A percentile compares a stretch with the other conserved stretches of the same genome.
phyloP scores from a whole-genome alignment of 2,329 filamentous ascomycete genomes.

The Aureobasidium melanogenum region DNA sequence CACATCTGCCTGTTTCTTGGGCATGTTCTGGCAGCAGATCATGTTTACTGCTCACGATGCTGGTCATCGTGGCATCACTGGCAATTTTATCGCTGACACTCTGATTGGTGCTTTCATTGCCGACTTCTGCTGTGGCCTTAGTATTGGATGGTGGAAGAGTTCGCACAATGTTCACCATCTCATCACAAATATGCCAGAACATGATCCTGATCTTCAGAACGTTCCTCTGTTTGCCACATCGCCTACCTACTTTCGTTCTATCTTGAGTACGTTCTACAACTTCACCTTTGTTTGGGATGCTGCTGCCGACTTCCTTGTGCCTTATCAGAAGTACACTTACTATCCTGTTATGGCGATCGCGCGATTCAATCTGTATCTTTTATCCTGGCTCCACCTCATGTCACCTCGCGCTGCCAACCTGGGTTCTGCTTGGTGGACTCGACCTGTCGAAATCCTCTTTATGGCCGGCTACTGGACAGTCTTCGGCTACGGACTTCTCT shows the following conservation, averaged over 20 bases:
- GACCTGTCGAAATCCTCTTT: constrained; percentile 68
- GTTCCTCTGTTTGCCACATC: constrained; percentile 83
- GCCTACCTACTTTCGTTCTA: constrained; percentile 64
- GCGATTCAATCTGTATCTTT: constrained; percentile 76
- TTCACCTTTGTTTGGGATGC: constrained; percentile 69
- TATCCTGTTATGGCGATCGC: constrained; percentile 73
- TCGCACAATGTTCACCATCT: constrained; percentile 62
- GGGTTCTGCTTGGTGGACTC: constrained; percentile 74
- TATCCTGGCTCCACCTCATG: constrained; percentile 72
- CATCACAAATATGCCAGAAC: constrained; percentile 52
- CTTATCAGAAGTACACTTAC: constrained; percentile 73
- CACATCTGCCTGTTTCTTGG: constrained; percentile 50
- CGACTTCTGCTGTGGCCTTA: constrained; percentile 57
- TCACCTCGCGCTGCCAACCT: constrained; percentile 61
- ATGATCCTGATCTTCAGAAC: constrained; percentile 42
- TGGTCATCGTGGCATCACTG: constrained; percentile 54
- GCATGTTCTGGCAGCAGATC: constrained; percentile 59
- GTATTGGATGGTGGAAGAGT: constrained; percentile 62
- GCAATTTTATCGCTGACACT: constrained; percentile 49
- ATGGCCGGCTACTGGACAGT: constrained; percentile 77
- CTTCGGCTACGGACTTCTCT: constrained; percentile 77
- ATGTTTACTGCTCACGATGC: constrained; percentile 62
- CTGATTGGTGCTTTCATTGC: constrained; percentile 55
- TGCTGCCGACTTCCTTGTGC: constrained; percentile 59
- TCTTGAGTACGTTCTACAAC: constrained; percentile 77